A percentile compares a stretch with the other conserved stretches of the same genome.
These are phyloP conservation scores for Rutstroemia sp. DNA, from an alignment of 2,329 filamentous ascomycete species.

Conservation along the genomic window DNA sequence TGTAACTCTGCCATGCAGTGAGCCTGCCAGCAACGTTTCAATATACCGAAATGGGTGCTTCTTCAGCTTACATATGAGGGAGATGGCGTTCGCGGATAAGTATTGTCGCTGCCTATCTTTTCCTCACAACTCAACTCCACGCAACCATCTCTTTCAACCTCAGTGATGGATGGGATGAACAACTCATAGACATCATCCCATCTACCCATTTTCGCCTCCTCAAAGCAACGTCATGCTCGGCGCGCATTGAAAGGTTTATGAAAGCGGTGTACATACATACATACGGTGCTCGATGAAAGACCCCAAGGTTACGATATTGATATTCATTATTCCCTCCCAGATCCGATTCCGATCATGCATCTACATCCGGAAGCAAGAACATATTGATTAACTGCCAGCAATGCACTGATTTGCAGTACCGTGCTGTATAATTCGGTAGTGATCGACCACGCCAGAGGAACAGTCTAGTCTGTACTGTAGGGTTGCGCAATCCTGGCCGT, in stretches of 20 bases:
- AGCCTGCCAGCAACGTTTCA: slow-evolving; percentile 8
- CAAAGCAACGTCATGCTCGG: neutral
- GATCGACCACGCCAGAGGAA: neutral
- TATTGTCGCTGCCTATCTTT: slow-evolving; percentile 5
- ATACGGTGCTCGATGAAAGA: neutral
- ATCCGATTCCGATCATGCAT: neutral
- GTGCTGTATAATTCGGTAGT: too few relatives aligned
- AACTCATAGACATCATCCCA: neutral
- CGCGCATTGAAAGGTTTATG: neutral
- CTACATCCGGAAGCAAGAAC: too few relatives aligned
- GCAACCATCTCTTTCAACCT: neutral
- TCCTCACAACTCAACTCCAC: neutral
- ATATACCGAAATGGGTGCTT: neutral
- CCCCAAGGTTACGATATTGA: slow-evolving; percentile 1
- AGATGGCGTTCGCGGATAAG: neutral
- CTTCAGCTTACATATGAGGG: slow-evolving; percentile 10
- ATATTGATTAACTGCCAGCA: too few relatives aligned
- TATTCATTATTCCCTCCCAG: slow-evolving; percentile 3
- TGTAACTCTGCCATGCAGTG: slow-evolving; percentile 7
- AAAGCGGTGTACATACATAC: neutral
- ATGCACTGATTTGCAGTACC: too few relatives aligned
- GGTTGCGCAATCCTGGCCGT: neutral
- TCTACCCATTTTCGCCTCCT: neutral
- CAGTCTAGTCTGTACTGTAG: neutral
- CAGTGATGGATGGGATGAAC: neutral